Evolutionary conservation across 805 yeast genomes (phyloP).

Genomic region (Candida sithepensis): DNA sequence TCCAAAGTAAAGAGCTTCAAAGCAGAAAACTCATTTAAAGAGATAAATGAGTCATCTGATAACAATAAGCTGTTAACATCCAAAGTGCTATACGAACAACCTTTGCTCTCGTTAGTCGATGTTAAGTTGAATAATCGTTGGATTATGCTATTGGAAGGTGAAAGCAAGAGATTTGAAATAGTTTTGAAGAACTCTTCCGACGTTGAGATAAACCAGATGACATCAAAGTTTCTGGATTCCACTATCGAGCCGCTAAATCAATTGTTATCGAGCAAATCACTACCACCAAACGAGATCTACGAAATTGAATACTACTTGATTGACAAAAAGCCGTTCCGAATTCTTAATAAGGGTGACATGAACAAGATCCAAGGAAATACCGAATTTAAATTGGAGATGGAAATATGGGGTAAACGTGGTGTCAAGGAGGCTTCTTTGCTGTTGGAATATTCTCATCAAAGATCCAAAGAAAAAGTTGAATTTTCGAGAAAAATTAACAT

Average conservation of each 20-base stretch:
- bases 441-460: conserved; percentile 58
- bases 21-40: conserved; percentile 4
- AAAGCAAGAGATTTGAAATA: conserved; percentile 47
- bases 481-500: conserved; percentile 57
- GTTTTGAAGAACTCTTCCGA: conserved; percentile 55
- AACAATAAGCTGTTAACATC: conserved; percentile 30
- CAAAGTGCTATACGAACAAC: conserved; percentile 44
- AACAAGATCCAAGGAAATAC: conserved; percentile 36
- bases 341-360: conserved; percentile 45
- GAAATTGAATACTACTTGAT: conserved; percentile 71
- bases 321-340: conserved; percentile 52
- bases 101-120: conserved; percentile 50
- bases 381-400: conserved; percentile 46
- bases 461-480: conserved; percentile 13
- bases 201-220: conserved; percentile 52
- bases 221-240: conserved; percentile 68
- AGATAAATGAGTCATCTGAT: neutral
- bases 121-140: conserved; percentile 58
- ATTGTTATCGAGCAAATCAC: conserved; percentile 41
- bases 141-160: conserved; percentile 80
- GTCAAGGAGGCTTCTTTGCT: conserved; percentile 61
- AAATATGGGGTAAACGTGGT: conserved; percentile 69
- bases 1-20: conserved; percentile 8
- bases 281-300: conserved; percentile 61
- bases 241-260: conserved; percentile 61